Conservation (phyloP, 495 filamentous ascomycete species). For the Penicillium angulare region DNA sequence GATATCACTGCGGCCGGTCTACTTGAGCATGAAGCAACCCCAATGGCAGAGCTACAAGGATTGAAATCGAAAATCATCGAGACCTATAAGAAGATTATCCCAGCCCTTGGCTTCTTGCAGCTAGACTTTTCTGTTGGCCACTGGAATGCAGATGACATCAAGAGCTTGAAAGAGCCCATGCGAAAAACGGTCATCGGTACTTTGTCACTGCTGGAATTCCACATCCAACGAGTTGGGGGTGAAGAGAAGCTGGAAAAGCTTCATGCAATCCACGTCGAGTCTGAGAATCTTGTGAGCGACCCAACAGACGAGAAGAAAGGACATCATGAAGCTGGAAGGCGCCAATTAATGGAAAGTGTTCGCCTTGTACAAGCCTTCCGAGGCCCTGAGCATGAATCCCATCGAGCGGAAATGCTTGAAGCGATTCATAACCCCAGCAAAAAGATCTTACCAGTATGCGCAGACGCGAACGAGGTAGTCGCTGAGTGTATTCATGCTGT, state of each 20-base stretch:
- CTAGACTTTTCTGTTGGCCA: conserved; percentile 31
- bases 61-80: conserved; percentile 20
- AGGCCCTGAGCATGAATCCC: conserved; percentile 22
- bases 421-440: conserved; percentile 21
- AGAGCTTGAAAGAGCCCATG: conserved; percentile 26
- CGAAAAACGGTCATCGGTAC: conserved; percentile 19
- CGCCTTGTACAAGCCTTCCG: conserved; percentile 21
- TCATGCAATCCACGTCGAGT: conserved; percentile 5
- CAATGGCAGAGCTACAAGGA: conserved; percentile 11
- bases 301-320: conserved; percentile 11
- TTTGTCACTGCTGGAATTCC: conserved; percentile 23
- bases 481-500: conserved; percentile 23
- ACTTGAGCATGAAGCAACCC: conserved; percentile 9
- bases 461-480: conserved; percentile 16
- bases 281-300: background rate
- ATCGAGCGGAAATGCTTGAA: conserved; percentile 25
- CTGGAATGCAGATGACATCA: conserved; percentile 31
- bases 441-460: conserved; percentile 23
- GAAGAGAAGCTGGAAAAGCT: conserved; percentile 22
- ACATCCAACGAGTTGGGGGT: conserved; percentile 24
- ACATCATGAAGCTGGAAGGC: conserved; percentile 23
- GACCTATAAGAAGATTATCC: conserved; percentile 21
- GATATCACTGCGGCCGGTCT: conserved; percentile 21
- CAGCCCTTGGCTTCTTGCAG: conserved; percentile 25
- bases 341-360: conserved; percentile 27